These are phyloP conservation scores for Lachancea fermentati DNA, from an alignment of 805 yeast species.

Conservation along the genomic window DNA sequence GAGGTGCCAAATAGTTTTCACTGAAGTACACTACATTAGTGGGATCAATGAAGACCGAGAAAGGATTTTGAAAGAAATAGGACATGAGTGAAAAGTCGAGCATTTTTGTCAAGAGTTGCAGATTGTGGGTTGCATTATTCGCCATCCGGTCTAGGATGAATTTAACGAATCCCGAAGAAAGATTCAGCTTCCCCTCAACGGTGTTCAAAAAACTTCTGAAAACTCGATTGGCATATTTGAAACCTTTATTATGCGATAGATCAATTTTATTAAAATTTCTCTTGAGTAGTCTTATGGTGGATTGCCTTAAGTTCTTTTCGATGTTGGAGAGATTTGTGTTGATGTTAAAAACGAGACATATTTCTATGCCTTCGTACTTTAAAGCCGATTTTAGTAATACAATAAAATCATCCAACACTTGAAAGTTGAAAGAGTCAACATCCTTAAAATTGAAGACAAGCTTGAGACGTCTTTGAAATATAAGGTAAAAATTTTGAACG, in stretches of 20 bases:
- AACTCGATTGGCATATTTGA: constrained; percentile 29
- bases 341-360: constrained; percentile 28
- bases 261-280: constrained; percentile 25
- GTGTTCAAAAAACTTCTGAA: constrained; percentile 31
- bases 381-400: constrained; percentile 25
- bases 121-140: constrained; percentile 29
- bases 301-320: constrained; percentile 30
- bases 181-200: constrained; percentile 31
- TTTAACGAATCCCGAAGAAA: constrained; percentile 27
- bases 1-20: constrained; percentile 24
- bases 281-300: constrained; percentile 27
- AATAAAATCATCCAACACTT: constrained; percentile 26
- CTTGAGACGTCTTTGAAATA: constrained; percentile 25
- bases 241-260: constrained; percentile 31
- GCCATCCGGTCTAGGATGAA: constrained; percentile 30
- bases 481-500: constrained; percentile 26
- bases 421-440: constrained; percentile 29
- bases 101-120: constrained; percentile 29
- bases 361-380: constrained; percentile 22
- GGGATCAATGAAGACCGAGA: constrained; percentile 33
- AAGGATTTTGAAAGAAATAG: constrained; percentile 32
- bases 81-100: constrained; percentile 32
- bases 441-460: constrained; percentile 31
- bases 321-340: constrained; percentile 31
- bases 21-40: constrained; percentile 26